Evolutionary conservation across 345 rosid genomes (phyloP).

Genomic region (Nephelium lappaceum): DNA sequence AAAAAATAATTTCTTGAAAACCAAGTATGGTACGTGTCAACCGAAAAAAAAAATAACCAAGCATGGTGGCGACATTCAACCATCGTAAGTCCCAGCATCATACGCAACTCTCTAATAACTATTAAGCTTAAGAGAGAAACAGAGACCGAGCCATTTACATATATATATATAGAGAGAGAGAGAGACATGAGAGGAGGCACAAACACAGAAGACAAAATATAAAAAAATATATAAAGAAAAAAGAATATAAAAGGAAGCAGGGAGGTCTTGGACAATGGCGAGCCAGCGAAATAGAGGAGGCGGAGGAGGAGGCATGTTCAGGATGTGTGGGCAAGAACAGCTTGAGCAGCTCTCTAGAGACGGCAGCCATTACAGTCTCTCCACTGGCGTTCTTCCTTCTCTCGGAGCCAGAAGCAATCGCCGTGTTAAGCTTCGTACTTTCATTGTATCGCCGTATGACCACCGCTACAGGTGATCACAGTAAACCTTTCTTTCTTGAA

Average conservation of each 20-base stretch:
- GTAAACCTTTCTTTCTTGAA: neutral
- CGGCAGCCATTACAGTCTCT: conserved; percentile 84
- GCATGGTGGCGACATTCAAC: no score
- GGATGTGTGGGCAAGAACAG: conserved; percentile 62
- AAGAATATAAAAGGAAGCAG: neutral
- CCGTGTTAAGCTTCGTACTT: conserved; percentile 60
- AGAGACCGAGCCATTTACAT: neutral
- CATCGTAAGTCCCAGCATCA: no score
- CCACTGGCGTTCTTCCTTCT: conserved; percentile 83
- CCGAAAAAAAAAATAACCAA: no score
- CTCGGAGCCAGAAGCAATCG: conserved; percentile 92
- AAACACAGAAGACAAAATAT: neutral
- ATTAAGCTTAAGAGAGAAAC: no score
- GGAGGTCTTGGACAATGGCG: conserved; percentile 18
- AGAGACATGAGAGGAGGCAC: no score
- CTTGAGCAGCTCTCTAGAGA: conserved; percentile 77
- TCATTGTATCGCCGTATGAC: conserved; percentile 77
- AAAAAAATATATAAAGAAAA: neutral
- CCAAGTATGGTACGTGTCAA: no score
- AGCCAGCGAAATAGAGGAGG: conserved; percentile 19
- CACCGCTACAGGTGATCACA: conserved; percentile 68
- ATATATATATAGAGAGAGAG: neutral
- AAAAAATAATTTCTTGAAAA: no score
- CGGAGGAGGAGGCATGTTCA: conserved; percentile 36
- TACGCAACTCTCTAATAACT: no score